A percentile compares a stretch with the other conserved stretches of the same genome.
Evolutionary conservation across 345 rosid species (phyloP).

Genomic region (Camelina neglecta): DNA sequence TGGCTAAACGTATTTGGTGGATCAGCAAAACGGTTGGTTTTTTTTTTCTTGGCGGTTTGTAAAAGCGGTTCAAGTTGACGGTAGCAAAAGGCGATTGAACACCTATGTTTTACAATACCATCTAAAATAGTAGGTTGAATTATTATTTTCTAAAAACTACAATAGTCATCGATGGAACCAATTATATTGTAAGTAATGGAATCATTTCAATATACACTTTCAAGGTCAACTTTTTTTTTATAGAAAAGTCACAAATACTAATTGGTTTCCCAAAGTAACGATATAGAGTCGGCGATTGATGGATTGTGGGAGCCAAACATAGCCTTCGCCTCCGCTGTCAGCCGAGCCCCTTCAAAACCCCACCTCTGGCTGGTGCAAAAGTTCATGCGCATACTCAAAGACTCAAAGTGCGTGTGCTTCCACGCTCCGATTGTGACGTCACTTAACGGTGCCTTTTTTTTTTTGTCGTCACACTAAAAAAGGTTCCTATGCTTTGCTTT

Average conservation of each 20-base stretch:
- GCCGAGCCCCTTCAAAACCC: too few species aligned
- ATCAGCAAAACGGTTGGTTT: neutral
- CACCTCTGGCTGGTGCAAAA: too few species aligned
- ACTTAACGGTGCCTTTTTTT: too few species aligned
- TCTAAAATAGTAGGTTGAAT: neutral
- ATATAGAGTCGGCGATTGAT: neutral
- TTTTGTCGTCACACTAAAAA: too few species aligned
- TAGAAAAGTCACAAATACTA: neutral
- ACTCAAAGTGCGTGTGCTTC: neutral
- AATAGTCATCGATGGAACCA: constrained; percentile 7
- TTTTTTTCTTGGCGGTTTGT: neutral
- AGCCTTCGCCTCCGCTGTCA: neutral
- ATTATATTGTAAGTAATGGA: neutral
- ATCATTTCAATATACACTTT: constrained; percentile 7
- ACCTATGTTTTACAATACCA: neutral
- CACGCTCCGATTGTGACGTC: neutral
- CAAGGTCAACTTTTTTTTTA: neutral
- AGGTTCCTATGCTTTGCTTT: too few species aligned
- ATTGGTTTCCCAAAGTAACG: neutral
- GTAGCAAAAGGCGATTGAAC: neutral
- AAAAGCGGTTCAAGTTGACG: neutral
- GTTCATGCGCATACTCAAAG: neutral
- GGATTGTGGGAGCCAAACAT: constrained; percentile 24
- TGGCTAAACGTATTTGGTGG: neutral
- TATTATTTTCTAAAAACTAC: neutral